phyloP scores from a whole-genome alignment of 345 rosid species.

The Dipteronia dyeriana region DNA sequence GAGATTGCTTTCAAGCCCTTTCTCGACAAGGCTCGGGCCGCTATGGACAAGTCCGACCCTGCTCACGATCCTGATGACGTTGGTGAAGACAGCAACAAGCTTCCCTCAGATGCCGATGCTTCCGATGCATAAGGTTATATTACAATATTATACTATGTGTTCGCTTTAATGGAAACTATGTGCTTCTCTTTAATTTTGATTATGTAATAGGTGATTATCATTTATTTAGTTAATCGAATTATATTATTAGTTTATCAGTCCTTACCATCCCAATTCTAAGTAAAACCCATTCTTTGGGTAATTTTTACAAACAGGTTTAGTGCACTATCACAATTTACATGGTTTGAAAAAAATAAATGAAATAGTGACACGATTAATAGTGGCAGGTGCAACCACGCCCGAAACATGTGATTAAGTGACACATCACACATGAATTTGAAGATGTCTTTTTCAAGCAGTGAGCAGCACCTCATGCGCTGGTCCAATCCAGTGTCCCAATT shows the following conservation, averaged over 20 bases:
- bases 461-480: neutral
- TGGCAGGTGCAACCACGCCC: constrained; percentile 3
- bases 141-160: neutral
- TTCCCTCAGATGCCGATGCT: constrained; percentile 2
- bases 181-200: neutral
- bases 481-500: neutral
- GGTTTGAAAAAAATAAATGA: too few relatives aligned
- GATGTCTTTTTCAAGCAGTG: neutral
- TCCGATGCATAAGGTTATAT: constrained; percentile 1
- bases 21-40: constrained; percentile 58
- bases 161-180: neutral
- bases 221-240: neutral
- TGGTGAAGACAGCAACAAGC: neutral
- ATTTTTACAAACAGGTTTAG: too few relatives aligned
- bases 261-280: neutral
- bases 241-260: neutral
- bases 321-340: too few relatives aligned
- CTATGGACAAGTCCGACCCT: constrained; percentile 73
- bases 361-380: neutral
- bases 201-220: too few relatives aligned
- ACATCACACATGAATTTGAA: too few relatives aligned
- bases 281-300: neutral
- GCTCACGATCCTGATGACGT: constrained; percentile 58
- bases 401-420: neutral
- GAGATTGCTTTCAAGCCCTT: constrained; percentile 81